Base-by-base conservation (phyloP, 108 stramenopile species). In the Fragilaria crotonensis region DNA sequence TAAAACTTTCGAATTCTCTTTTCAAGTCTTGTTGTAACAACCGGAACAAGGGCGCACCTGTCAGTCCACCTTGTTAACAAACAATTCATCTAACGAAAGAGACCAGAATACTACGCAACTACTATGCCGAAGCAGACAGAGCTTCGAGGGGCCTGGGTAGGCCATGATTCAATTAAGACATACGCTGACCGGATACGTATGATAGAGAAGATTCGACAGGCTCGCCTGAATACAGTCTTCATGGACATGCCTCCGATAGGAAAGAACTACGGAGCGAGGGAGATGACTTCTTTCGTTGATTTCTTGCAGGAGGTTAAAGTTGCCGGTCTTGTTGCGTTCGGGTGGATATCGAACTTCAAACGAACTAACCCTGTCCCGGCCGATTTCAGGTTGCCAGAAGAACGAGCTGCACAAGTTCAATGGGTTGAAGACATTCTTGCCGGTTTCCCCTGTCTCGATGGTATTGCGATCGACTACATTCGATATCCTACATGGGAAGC, bases 391-490 rank as follows among this genome's bases (percentile, higher is more conserved):
- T 27, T 52, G 17, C 25, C 26, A 9, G 51, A 22, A 14, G 51
- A 52, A 27, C 51, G 51, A 27, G 26, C 9, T 14, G 26, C 21
- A 14, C 51, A 52, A 27, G 51, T 27, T 18, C 9, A n/a, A 27
- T 52, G 51, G 51, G 51, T n/a, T 22, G 18, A 14, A 18, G 25
- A 26, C 17, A 52, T 52, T 26, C 18, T 52, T 9, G 9, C 17
- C 18, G 9, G 14, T 9, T 52, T 52, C 51, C 51, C 51, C 14
- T 52, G 51, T 27, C 51, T 52, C 14, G 51, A 52, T 27, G 51
- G 51, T 22, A 52, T 52, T 18, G 51, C 51, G 11, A 52, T 52
- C 51, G 51, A 52, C 51, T 52, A 52, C 51, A 52, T 52, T 27
- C 51, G 51, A 14, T 52, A 52, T 18, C 51, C 51, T 17, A 52